These are phyloP conservation scores for Cercophora newfieldiana DNA, from an alignment of 495 filamentous ascomycete species.

Conservation along the genomic window DNA sequence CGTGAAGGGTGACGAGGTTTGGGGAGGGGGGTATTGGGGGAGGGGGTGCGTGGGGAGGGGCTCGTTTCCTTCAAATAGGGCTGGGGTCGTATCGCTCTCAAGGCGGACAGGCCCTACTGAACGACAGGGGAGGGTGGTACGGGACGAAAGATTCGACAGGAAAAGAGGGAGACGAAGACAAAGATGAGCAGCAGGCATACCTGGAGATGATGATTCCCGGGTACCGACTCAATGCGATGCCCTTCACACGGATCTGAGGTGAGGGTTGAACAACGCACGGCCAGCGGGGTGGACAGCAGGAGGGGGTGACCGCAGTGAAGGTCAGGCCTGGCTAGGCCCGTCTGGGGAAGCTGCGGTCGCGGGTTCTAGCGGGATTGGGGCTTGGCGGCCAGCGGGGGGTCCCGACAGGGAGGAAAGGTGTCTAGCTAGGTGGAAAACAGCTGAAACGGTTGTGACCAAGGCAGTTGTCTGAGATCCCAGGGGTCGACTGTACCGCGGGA, in stretches of 20 bases:
- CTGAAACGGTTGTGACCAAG: conserved; percentile 22
- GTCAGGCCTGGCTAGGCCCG: neutral
- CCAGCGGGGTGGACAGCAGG: conserved; percentile 5
- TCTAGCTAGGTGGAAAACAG: conserved; percentile 12
- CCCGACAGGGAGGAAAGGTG: conserved; percentile 18
- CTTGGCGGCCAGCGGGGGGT: conserved; percentile 17
- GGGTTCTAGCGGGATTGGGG: conserved; percentile 17
- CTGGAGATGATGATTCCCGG: conserved; percentile 23
- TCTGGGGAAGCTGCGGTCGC: conserved; percentile 7
- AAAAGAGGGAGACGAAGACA: neutral
- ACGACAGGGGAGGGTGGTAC: neutral
- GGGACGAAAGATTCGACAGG: conserved; percentile 10
- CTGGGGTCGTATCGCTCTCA: neutral
- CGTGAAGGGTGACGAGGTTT: conserved; percentile 16
- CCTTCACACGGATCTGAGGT: neutral
- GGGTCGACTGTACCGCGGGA: neutral
- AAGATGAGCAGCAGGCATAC: conserved; percentile 21
- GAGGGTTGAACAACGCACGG: conserved; percentile 9
- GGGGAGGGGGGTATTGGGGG: conserved; percentile 21
- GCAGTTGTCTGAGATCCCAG: conserved; percentile 19
- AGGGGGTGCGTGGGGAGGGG: neutral
- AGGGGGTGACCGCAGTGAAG: conserved; percentile 21
- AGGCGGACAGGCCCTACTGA: neutral
- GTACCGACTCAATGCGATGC: conserved; percentile 21
- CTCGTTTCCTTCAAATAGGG: conserved; percentile 16